A percentile compares a stretch with the other conserved stretches of the same genome.
Conservation (phyloP, 345 rosid genomes). For the Citrus inodora region DNA sequence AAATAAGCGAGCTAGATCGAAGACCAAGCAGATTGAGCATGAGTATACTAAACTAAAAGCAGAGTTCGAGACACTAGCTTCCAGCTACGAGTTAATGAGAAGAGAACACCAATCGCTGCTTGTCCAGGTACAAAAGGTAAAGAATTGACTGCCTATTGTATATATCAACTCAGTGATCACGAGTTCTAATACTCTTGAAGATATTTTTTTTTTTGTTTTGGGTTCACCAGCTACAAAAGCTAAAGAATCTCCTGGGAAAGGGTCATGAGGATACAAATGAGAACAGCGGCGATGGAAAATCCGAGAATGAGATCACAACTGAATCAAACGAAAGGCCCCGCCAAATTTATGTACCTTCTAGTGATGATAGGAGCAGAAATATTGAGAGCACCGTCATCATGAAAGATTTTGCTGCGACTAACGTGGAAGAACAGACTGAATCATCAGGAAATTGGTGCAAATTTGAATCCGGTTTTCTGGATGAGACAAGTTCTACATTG, state of each 20-base stretch:
- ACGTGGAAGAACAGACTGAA: slow-evolving; percentile 8
- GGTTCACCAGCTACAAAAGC: slow-evolving; percentile 25
- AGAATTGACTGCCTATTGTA: not conserved
- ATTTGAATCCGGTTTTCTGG: slow-evolving; percentile 16
- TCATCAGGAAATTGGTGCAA: slow-evolving; percentile 25
- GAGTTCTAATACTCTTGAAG: not conserved
- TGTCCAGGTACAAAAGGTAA: slow-evolving; percentile 16
- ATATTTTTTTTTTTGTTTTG: not conserved
- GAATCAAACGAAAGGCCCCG: not conserved
- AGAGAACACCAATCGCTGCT: slow-evolving; percentile 25
- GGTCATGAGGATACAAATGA: not conserved
- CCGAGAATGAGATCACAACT: not conserved
- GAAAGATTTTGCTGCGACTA: slow-evolving; percentile 13
- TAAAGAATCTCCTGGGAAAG: slow-evolving; percentile 13
- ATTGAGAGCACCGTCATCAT: not conserved
- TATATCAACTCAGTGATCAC: not conserved
- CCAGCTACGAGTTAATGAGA: slow-evolving; percentile 27
- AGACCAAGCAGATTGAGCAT: slow-evolving; percentile 39
- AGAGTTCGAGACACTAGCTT: slow-evolving; percentile 20
- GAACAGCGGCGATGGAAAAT: slow-evolving; percentile 8
- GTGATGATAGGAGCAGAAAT: not conserved
- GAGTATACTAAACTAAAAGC: slow-evolving; percentile 29
- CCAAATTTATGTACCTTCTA: not conserved
- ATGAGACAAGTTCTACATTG: slow-evolving; percentile 24
- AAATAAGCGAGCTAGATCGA: slow-evolving; percentile 41